phyloP scores from a whole-genome alignment of 176 grass and related monocot species.

The Musa itinerans region DNA sequence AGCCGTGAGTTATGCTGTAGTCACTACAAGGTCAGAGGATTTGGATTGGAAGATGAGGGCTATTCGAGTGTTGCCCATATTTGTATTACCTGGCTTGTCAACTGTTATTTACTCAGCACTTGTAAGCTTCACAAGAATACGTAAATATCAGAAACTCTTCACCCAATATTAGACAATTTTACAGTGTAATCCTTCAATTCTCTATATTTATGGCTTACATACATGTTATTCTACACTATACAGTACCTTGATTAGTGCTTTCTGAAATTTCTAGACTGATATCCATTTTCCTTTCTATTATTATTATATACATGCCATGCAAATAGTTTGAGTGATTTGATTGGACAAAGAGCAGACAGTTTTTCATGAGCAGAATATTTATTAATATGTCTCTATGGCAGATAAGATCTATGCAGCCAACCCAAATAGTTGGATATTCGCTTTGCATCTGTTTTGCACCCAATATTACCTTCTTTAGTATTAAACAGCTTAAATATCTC shows the following conservation, averaged over 20 bases:
- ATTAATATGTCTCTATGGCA: no score
- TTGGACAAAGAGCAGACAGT: background rate
- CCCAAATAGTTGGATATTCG: no score
- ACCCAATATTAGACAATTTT: background rate
- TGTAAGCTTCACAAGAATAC: slow-evolving; percentile 47
- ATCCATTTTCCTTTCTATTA: background rate
- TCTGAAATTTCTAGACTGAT: background rate
- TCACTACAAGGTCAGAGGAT: slow-evolving; percentile 49
- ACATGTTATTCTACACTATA: no score
- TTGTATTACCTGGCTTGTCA: slow-evolving; percentile 58
- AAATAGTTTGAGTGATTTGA: background rate
- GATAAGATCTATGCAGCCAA: no score
- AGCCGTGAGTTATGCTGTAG: slow-evolving; percentile 60
- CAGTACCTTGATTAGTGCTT: background rate
- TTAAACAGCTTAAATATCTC: background rate
- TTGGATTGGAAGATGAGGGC: slow-evolving; percentile 67
- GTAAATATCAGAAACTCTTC: slow-evolving; percentile 43
- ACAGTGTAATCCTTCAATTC: background rate
- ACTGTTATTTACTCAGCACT: slow-evolving; percentile 46
- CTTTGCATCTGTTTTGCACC: no score
- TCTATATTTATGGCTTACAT: background rate
- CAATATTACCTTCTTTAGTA: no score
- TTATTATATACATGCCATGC: background rate
- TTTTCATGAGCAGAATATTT: no score
- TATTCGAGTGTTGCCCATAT: slow-evolving; percentile 52